Conservation (phyloP, 2,329 filamentous ascomycete species). For the Penicillium sp. region DNA sequence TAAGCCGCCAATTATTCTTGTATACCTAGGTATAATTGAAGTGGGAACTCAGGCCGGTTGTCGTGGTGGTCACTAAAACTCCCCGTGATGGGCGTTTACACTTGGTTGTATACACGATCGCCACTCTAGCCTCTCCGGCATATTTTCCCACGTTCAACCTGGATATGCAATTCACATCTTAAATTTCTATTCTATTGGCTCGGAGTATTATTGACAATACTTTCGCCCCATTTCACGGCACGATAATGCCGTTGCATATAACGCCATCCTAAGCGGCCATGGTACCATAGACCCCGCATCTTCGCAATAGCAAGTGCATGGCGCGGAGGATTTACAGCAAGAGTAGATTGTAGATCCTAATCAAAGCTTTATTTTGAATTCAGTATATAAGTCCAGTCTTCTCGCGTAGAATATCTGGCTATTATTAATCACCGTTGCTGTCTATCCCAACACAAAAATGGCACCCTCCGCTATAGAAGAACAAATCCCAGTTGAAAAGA, state of each 20-base stretch:
- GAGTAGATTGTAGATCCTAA: background rate
- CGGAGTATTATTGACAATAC: background rate
- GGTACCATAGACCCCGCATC: constrained; percentile 20
- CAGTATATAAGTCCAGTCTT: background rate
- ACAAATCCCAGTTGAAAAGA: constrained; percentile 3
- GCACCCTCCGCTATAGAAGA: constrained; percentile 24
- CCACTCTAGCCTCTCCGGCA: background rate
- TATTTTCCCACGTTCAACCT: background rate
- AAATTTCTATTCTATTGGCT: background rate
- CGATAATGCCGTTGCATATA: constrained; percentile 6
- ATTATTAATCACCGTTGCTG: background rate
- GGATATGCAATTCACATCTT: background rate
- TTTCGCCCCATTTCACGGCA: background rate
- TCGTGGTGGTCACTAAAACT: too few relatives aligned
- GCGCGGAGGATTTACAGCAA: background rate
- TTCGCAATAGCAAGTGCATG: background rate
- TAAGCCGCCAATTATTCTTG: too few relatives aligned
- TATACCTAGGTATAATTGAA: too few relatives aligned
- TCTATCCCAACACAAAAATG: constrained; percentile 9
- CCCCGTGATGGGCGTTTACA: too few relatives aligned
- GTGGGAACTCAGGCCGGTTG: too few relatives aligned
- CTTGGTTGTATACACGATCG: background rate
- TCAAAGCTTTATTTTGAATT: background rate
- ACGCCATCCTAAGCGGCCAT: constrained; percentile 19
- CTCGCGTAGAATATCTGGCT: background rate